Conservation (phyloP, 148 eudicot genomes). For the Talinum fruticosum region DNA sequence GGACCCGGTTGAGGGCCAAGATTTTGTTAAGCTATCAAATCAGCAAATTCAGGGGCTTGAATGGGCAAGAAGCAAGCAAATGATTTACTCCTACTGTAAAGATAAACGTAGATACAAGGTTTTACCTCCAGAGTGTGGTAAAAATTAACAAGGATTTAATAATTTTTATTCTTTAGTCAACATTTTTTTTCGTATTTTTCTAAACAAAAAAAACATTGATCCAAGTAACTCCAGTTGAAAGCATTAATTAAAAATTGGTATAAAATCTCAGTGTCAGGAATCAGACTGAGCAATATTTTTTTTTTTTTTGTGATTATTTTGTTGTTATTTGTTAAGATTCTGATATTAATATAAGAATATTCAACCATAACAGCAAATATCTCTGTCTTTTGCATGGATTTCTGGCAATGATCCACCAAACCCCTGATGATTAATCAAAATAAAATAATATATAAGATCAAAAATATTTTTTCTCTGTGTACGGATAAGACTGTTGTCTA, state of each 20-base stretch:
- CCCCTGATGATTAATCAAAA: too few relatives aligned
- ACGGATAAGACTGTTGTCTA: too few relatives aligned
- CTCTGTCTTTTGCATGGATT: background rate
- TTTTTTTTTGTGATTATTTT: background rate
- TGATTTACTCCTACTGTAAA: constrained; percentile 87
- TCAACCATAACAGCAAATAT: background rate
- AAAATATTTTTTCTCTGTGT: too few relatives aligned
- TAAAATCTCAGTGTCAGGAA: too few relatives aligned
- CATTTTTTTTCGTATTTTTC: background rate
- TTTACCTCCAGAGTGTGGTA: constrained; percentile 68
- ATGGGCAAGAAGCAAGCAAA: constrained; percentile 66
- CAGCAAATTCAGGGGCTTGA: constrained; percentile 61
- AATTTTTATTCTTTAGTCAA: background rate
- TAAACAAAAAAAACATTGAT: too few relatives aligned
- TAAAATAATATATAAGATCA: too few relatives aligned
- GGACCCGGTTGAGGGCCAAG: constrained; percentile 76
- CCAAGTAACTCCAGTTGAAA: too few relatives aligned
- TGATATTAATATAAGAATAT: constrained; percentile 5
- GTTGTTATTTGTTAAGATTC: background rate
- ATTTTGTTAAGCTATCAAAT: constrained; percentile 57
- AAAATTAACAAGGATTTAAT: constrained; percentile 22
- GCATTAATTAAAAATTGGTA: too few relatives aligned
- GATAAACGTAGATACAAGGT: constrained; percentile 72
- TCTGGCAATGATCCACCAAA: too few relatives aligned
- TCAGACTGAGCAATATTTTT: background rate